Evolutionary conservation across 345 rosid genomes (phyloP).

Genomic region (Eucalyptus cloeziana): DNA sequence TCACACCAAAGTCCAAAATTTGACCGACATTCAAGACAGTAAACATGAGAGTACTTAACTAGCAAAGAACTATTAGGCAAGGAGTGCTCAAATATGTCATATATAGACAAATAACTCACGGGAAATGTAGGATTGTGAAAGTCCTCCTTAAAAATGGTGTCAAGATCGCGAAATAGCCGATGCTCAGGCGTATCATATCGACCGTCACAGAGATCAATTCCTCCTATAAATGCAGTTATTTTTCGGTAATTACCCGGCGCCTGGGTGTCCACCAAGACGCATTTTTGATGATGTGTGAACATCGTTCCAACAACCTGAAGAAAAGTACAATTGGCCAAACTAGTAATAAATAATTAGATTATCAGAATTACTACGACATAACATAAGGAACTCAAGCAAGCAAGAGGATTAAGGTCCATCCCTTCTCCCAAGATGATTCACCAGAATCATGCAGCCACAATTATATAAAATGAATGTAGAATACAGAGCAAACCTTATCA

Average conservation of each 20-base stretch:
- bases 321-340: background rate
- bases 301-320: conserved; percentile 78
- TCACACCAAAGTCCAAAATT: background rate
- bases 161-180: conserved; percentile 56
- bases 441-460: background rate
- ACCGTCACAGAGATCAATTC: conserved; percentile 93
- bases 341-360: background rate
- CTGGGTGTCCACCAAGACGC: conserved; percentile 88
- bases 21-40: background rate
- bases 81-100: background rate
- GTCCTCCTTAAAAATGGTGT: conserved; percentile 67
- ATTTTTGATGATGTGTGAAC: conserved; percentile 95
- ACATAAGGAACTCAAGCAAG: background rate
- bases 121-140: conserved; percentile 89
- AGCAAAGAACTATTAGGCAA: background rate
- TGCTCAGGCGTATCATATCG: conserved; percentile 98
- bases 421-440: background rate
- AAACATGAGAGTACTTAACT: background rate
- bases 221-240: conserved; percentile 86
- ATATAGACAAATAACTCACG: conserved; percentile 30
- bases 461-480: background rate
- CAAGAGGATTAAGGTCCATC: background rate
- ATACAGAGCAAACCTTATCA: background rate
- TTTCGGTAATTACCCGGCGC: conserved; percentile 72
- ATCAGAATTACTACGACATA: background rate